phyloP scores from a whole-genome alignment of 805 yeast species.

The Candida berthetii region DNA sequence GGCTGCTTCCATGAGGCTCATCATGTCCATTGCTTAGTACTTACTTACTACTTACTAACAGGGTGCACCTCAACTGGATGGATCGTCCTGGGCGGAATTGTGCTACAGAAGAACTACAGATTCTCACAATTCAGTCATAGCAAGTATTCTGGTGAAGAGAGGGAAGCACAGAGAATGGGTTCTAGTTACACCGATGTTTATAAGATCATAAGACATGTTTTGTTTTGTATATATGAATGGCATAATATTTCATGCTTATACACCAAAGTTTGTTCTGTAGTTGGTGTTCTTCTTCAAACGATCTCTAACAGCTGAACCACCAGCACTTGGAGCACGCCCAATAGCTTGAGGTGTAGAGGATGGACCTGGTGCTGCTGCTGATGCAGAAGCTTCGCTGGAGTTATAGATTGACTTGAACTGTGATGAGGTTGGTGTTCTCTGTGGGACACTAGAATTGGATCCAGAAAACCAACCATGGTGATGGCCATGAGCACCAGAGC shows the following conservation, averaged over 20 bases:
- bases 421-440: slow-evolving; percentile 4
- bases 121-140: too few species aligned
- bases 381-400: background rate
- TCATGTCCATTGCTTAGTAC: too few species aligned
- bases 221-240: too few species aligned
- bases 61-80: too few species aligned
- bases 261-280: slow-evolving; percentile 15
- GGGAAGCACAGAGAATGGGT: too few species aligned
- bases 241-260: background rate
- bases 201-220: too few species aligned
- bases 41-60: too few species aligned
- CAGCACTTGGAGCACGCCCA: background rate
- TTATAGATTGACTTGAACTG: slow-evolving; percentile 5
- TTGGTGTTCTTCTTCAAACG: slow-evolving; percentile 19
- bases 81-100: too few species aligned
- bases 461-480: background rate
- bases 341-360: background rate
- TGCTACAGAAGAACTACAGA: too few species aligned
- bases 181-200: too few species aligned
- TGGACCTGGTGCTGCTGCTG: background rate
- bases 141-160: too few species aligned
- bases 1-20: too few species aligned
- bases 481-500: background rate
- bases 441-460: slow-evolving; percentile 8
- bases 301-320: slow-evolving; percentile 12